A percentile compares a stretch with the other conserved stretches of the same genome.
Conservation (phyloP, 768 basidiomycete genomes). For the Psilocybe cubensis region DNA sequence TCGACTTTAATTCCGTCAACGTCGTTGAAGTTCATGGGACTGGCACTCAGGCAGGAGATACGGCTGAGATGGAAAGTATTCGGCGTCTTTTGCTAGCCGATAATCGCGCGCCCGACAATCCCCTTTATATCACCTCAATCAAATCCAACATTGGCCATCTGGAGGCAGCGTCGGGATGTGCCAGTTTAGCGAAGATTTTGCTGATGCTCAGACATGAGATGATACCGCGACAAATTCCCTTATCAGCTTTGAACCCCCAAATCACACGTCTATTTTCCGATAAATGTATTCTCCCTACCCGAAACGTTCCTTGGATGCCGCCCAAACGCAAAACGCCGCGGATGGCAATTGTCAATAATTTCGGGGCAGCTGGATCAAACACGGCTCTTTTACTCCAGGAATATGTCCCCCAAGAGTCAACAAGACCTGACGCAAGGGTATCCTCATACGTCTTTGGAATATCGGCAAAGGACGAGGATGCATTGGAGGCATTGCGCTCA, state of each 20-base stretch:
- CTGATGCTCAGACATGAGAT: slow-evolving; percentile 62
- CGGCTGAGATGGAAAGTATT: slow-evolving; percentile 65
- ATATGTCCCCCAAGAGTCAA: slow-evolving; percentile 23
- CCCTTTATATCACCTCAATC: slow-evolving; percentile 68
- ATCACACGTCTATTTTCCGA: slow-evolving; percentile 53
- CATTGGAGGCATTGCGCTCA: slow-evolving; percentile 50
- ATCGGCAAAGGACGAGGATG: slow-evolving; percentile 57
- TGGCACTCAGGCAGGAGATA: slow-evolving; percentile 73
- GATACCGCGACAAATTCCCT: slow-evolving; percentile 66
- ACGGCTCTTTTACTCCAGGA: slow-evolving; percentile 66
- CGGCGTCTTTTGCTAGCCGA: slow-evolving; percentile 50
- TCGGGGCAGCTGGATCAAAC: slow-evolving; percentile 78
- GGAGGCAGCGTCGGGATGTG: slow-evolving; percentile 76
- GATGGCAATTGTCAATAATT: slow-evolving; percentile 70
- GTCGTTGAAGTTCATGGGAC: slow-evolving; percentile 80
- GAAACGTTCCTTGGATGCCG: slow-evolving; percentile 44
- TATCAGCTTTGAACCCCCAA: slow-evolving; percentile 57
- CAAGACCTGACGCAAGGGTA: slow-evolving; percentile 1
- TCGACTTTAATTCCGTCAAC: slow-evolving; percentile 51
- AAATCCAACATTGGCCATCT: slow-evolving; percentile 79
- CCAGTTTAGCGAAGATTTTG: slow-evolving; percentile 70
- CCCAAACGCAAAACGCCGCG: slow-evolving; percentile 38
- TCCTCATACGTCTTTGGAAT: slow-evolving; percentile 55
- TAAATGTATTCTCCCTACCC: slow-evolving; percentile 50
- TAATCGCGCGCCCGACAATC: slow-evolving; percentile 44